These are phyloP conservation scores for Silene coronaria DNA, from an alignment of 179 eudicot genomes.

Conservation along the genomic window DNA sequence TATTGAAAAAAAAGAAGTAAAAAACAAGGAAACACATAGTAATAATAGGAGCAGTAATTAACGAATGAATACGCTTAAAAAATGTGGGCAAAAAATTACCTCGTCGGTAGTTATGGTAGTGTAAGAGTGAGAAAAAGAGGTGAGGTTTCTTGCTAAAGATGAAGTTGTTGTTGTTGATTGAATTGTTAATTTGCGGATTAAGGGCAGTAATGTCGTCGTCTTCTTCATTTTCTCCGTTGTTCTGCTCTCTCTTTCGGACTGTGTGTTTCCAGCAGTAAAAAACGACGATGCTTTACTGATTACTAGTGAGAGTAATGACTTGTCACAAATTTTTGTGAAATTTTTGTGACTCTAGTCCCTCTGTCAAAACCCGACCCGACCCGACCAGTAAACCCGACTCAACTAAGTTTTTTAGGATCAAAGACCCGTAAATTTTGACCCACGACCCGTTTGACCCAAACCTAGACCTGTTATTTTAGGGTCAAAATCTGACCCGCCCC, in stretches of 20 bases:
- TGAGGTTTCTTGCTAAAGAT: not conserved
- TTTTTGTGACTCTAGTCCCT: too few relatives aligned
- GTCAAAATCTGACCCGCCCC: too few relatives aligned
- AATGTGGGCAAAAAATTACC: not conserved
- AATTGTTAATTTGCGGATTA: slow-evolving; percentile 3
- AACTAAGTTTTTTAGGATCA: too few relatives aligned
- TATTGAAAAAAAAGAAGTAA: not conserved
- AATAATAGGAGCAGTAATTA: not conserved
- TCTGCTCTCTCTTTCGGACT: not conserved
- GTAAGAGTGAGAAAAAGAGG: slow-evolving; percentile 1
- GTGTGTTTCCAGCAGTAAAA: not conserved
- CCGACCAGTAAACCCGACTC: too few relatives aligned
- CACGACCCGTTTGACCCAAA: too few relatives aligned
- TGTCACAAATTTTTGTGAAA: too few relatives aligned
- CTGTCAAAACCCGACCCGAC: too few relatives aligned
- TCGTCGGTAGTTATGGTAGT: not conserved
- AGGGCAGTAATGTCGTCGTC: not conserved
- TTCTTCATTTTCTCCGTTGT: slow-evolving; percentile 4
- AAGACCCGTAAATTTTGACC: too few relatives aligned
- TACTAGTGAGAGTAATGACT: too few relatives aligned
- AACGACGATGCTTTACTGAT: not conserved
- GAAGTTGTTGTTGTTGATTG: not conserved
- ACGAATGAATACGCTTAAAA: not conserved
- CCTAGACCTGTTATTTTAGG: too few relatives aligned
- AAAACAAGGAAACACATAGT: not conserved